Base-by-base conservation (phyloP, 2,329 filamentous ascomycete genomes). In the Ustilaginoidea virens region DNA sequence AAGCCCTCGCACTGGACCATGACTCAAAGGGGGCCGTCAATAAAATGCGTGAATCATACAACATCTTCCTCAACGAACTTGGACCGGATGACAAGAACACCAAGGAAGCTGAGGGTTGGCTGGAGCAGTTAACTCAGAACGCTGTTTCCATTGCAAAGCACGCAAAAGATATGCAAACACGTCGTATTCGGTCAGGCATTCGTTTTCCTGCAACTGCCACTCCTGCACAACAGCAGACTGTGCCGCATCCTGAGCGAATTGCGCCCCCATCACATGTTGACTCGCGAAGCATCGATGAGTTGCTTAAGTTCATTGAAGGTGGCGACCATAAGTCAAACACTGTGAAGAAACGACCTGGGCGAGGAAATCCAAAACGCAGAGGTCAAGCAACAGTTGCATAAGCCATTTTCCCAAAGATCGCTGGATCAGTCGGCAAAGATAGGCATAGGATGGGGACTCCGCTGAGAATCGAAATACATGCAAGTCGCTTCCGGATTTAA, bases 31-130 rank as follows among this genome's bases (percentile, higher is more conserved):
- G 68, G 27, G 86, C 90, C 10, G 86, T 98, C 32, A 74, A 71
- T 49, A 78, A 80, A 50, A 98, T 98, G 90, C 80, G 85, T 35
- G 86, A 94, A 53, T 90, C 85, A 25, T 94, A 86, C 63, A 93
- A 80, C 56, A 92, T 94, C 50, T 98, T 98, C 74, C 72, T 86
- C 38, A 61, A 65, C 33, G 74, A 90, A 46, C 75, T 98, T 5
- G 90, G 90, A 17, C 63, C 85, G 2, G 76, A 92, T 22, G 86
- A 96, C 54, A 83, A 86, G 55, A 96, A 98, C 62, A 98, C 90
- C 37, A 94, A 93, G 62, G 90, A 98, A 53, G 87, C 90, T 3
- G 86, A 93, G 60, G 81, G 72, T 47, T 98, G 90, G 90, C 71
- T 96, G 15, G 83, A 93, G 55, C 86, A 93, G 55, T 70, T 98